Evolutionary conservation across 2,329 filamentous ascomycete species (phyloP), one percentile per base, ranked within the genome.

Genomic region (Exophiala oligosperma): DNA sequence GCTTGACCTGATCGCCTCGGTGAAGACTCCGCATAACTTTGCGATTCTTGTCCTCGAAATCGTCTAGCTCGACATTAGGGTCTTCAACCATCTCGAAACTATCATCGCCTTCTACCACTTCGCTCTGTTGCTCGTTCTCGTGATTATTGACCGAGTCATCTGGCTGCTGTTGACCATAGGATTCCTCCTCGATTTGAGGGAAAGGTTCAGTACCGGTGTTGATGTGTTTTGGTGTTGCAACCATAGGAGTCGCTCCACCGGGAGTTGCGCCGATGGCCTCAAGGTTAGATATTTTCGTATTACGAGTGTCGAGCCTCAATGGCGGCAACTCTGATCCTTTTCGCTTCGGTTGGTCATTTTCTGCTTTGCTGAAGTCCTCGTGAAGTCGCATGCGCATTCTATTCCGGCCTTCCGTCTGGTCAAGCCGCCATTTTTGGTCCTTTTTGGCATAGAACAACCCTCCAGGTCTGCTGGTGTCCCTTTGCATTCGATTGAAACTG

Each of bases 71-170:
- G 56, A 93, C 89, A 67, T 92, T 92, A 0, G 93, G 92, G 61
- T 97, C 93, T 60, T 97, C 92, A 5, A 99, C 88, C 64, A 99
- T 85, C 74, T 99, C 94, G 69, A 96, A 99, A 65, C 95, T 95
- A 47, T 97, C 94, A 57, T 97, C 94, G 0, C 87, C 77, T 8
- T 79, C 73, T 32, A 71, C 71, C 28, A 67, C 71, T 44, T 73
- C 74, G 43, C 74, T 73, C 4, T 72, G 64, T 35, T 73, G 70
- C 14, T 66, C 71, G 48, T 64, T 67, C 21, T 70, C 71, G 43
- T 68, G 60, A 9, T 49, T 35, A 9, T 49, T 35, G 28, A 32
- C 37, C 17, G 38, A 38, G 24, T 41, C 41, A 12, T 49, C 24
- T 26, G 23, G 5, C 44, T 57, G 48, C 7, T 73, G 73, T n/a